Conservation (phyloP, 148 eudicot species). For the Limonium bicolor region DNA sequence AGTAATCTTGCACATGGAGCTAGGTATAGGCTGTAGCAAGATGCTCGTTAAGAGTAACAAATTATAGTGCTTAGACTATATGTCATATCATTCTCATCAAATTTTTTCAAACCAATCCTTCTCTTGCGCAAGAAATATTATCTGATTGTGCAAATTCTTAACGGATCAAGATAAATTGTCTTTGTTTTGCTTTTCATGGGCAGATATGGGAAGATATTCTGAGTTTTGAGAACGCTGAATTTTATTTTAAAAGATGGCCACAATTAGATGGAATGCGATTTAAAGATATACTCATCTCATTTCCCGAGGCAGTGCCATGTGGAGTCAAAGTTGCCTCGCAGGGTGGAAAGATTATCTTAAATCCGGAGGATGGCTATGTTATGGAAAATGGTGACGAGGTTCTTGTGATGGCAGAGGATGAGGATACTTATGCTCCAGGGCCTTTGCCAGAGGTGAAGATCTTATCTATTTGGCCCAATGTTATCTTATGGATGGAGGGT, state of each 20-base stretch:
- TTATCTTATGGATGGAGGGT: no score
- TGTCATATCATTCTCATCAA: not conserved
- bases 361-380: slow-evolving; percentile 67
- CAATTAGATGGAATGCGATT: slow-evolving; percentile 46
- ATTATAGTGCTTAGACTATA: not conserved
- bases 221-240: slow-evolving; percentile 92
- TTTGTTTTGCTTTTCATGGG: not conserved
- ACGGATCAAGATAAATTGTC: no score
- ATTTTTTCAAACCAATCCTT: not conserved
- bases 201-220: slow-evolving; percentile 95
- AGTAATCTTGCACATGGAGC: no score
- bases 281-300: slow-evolving; percentile 54
- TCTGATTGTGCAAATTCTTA: no score
- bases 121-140: no score
- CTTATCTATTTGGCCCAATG: no score
- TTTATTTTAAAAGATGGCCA: slow-evolving; percentile 91
- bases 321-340: slow-evolving; percentile 77
- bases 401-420: slow-evolving; percentile 92
- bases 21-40: not conserved
- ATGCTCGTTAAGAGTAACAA: not conserved
- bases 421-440: slow-evolving; percentile 81
- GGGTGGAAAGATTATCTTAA: slow-evolving; percentile 61
- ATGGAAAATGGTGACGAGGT: slow-evolving; percentile 67
- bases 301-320: slow-evolving; percentile 92
- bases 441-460: slow-evolving; percentile 40